Evolutionary conservation across 345 rosid genomes (phyloP).

Genomic region (Tarenaya hassleriana): DNA sequence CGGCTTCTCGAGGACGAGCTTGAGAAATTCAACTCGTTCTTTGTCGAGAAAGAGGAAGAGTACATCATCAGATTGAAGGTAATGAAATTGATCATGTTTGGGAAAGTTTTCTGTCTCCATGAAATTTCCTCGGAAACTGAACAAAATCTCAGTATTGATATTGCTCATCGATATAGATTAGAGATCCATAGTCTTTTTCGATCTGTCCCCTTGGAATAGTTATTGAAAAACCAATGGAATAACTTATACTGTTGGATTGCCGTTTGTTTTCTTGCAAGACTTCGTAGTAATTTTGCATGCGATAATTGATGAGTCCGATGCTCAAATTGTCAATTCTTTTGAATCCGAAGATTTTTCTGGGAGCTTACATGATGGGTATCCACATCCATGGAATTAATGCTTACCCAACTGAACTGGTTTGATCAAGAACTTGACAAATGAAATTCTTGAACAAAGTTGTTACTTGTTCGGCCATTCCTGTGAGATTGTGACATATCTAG

Average conservation of each 20-base stretch:
- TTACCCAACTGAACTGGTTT: neutral
- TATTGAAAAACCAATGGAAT: too few species aligned
- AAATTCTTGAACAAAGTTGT: neutral
- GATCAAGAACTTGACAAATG: neutral
- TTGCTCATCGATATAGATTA: too few species aligned
- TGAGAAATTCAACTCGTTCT: constrained; percentile 86
- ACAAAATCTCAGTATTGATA: too few species aligned
- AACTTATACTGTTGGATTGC: too few species aligned
- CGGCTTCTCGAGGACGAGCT: constrained; percentile 68
- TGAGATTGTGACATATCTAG: too few species aligned
- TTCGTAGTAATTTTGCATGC: neutral
- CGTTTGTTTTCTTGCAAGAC: neutral
- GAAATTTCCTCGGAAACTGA: too few species aligned
- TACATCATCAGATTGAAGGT: constrained; percentile 91
- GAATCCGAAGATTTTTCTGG: neutral
- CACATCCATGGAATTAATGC: neutral
- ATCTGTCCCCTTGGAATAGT: too few species aligned
- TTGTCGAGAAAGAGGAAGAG: constrained; percentile 95
- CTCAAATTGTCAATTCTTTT: too few species aligned
- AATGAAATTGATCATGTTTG: neutral
- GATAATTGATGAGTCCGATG: neutral
- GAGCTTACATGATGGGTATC: too few species aligned
- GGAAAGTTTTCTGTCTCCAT: too few species aligned
- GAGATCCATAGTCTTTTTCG: too few species aligned
- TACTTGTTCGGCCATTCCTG: too few species aligned